These are phyloP conservation scores for Leptographium flavum DNA, from an alignment of 2,329 filamentous ascomycete species.

Conservation along the genomic window DNA sequence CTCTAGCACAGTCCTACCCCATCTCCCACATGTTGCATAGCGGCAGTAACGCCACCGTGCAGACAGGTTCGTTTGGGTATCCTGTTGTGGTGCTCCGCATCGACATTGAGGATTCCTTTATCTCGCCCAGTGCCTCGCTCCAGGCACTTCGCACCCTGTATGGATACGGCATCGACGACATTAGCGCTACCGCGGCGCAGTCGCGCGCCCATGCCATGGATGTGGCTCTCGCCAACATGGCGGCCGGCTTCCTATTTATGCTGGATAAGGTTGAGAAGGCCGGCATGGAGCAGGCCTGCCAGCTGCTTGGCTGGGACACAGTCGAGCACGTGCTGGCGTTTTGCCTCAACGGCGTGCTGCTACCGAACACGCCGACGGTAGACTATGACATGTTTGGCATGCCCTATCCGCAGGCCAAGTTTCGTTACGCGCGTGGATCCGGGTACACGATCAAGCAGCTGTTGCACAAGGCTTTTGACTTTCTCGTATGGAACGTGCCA, in stretches of 20 bases:
- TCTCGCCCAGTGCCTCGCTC: conserved; percentile 5
- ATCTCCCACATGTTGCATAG: conserved; percentile 7
- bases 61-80: conserved; percentile 6
- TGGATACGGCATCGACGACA: conserved; percentile 6
- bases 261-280: conserved; percentile 7
- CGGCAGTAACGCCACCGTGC: not conserved
- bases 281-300: conserved; percentile 5
- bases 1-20: conserved; percentile 11
- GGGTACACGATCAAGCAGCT: conserved; percentile 24
- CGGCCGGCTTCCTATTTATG: conserved; percentile 10
- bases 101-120: conserved; percentile 7
- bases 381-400: conserved; percentile 8
- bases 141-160: conserved; percentile 12
- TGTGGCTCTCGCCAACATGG: conserved; percentile 7
- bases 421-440: conserved; percentile 40
- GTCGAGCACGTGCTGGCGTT: conserved; percentile 10
- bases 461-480: conserved; percentile 40
- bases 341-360: conserved; percentile 15
- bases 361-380: conserved; percentile 14
- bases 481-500: conserved; percentile 46
- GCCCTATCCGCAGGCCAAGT: conserved; percentile 17
- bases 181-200: not conserved
- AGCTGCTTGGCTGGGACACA: conserved; percentile 9
- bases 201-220: conserved; percentile 4
- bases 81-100: conserved; percentile 4